phyloP scores from a whole-genome alignment of 345 rosid genomes.

The Gossypium bickii region DNA sequence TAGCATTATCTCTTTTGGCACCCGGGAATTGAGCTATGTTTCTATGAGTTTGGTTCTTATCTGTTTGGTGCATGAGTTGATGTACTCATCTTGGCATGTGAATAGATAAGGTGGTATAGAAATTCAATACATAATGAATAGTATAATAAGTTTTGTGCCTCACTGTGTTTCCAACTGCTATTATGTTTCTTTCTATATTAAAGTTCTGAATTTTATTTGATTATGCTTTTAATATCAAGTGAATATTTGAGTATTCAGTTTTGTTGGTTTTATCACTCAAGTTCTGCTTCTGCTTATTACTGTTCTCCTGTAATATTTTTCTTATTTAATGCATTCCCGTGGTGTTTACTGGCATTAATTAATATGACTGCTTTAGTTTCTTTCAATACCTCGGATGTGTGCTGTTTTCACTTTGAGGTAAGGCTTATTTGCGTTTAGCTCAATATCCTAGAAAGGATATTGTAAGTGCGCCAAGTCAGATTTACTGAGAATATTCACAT shows the following conservation, averaged over 20 bases:
- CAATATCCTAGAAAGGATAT: background rate
- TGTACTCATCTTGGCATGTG: conserved; percentile 55
- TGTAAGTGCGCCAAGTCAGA: background rate
- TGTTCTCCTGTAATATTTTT: background rate
- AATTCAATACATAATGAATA: conserved; percentile 46
- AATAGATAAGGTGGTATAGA: conserved; percentile 75
- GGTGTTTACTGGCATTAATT: background rate
- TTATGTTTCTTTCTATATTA: background rate
- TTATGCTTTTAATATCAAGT: conserved; percentile 5
- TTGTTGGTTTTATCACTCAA: background rate
- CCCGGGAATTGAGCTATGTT: conserved; percentile 45
- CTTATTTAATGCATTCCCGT: background rate
- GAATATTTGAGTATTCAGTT: background rate
- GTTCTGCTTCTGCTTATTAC: background rate
- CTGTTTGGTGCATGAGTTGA: conserved; percentile 52
- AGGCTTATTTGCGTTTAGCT: background rate
- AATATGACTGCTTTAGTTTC: background rate
- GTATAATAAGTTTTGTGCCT: conserved; percentile 23
- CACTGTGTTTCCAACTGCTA: background rate
- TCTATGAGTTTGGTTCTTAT: conserved; percentile 48
- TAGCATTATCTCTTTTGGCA: conserved; percentile 47
- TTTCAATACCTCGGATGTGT: background rate
- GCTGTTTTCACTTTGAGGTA: background rate
- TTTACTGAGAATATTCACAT: background rate
- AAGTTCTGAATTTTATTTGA: background rate